Base-by-base conservation (phyloP, 768 basidiomycete species). In the Lyophyllum decastes region DNA sequence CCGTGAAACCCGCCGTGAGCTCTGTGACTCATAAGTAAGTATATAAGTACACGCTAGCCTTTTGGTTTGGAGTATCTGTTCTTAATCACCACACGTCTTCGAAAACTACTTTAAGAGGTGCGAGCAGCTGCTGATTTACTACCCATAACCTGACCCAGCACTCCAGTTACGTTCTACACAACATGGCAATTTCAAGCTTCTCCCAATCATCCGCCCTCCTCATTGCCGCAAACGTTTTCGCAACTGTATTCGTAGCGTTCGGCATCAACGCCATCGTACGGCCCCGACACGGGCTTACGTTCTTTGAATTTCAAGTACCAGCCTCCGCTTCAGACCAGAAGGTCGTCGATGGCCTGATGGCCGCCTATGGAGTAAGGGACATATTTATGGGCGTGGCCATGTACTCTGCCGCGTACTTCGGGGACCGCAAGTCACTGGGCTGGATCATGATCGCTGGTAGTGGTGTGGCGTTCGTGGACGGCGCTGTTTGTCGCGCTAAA, bases 351-450 rank as follows among this genome's bases (percentile, higher is more conserved):
- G 46, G 56, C 49, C 59, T 61, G 26, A 56, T 60, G 59, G 54
- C 46, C 7, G 25, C 57, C 35, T 60, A 60, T 33, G 59, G 59
- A 30, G 59, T 38, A 19, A 49, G 59, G 41, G 59, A 60, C 59
- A 52, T 60, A 24, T 60, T 60, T 48, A 60, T 60, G 59, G 59
- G 59, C 48, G 25, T 60, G 17, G 59, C 59, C 17, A 60, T 60
- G 24, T 53, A 57, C 51, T 24, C 56, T 25, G 55, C 43, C 5
- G 56, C 59, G 19, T 61, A 45, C 49, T 57, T 47, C 43, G 50
- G 56, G 27, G 51, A 52, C 59, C 59, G 55, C 34, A 61, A 57
- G 51, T 21, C 49, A 22, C 27, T 61, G 24, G 59, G 59, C 30
- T 61, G 55, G 55, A 61, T 61, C 48, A 17, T 61, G 55, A 22